phyloP scores from a whole-genome alignment of 306 rosid species.

The Quercus bicolor region DNA sequence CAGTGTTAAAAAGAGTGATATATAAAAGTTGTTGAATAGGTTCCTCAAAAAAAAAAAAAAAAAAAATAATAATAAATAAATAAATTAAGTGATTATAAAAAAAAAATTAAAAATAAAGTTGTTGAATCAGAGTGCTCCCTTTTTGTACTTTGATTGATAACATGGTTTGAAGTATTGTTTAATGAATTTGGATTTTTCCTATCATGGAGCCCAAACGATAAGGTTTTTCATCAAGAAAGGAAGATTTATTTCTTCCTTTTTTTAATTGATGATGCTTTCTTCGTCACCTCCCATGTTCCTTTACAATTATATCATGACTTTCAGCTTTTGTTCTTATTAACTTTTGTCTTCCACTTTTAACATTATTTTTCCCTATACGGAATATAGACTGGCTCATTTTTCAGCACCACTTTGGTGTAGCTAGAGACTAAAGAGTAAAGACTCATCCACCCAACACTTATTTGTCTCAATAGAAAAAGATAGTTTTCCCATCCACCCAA shows the following conservation, averaged over 20 bases:
- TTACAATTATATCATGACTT: background rate
- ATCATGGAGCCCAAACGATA: background rate
- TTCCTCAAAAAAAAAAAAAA: no score
- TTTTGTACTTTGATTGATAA: background rate
- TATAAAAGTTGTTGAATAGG: no score
- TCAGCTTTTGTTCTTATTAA: background rate
- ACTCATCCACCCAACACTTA: no score
- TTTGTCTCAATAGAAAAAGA: no score
- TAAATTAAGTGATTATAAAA: no score
- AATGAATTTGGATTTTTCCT: background rate
- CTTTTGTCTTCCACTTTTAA: background rate
- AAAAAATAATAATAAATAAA: no score
- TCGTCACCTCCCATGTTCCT: background rate
- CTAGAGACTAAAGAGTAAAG: no score
- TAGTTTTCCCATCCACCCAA: no score
- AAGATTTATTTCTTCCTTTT: background rate
- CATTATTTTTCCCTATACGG: background rate
- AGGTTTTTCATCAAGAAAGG: background rate
- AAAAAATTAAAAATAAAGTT: no score
- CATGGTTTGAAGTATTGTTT: background rate
- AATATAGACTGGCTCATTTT: background rate
- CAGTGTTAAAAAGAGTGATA: no score
- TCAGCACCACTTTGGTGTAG: no score
- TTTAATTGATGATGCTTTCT: background rate
- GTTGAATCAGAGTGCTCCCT: no score